Percentiles rank a stretch among this genome's conserved stretches.
phyloP scores from a whole-genome alignment of 164 flowering plant species.

The Litsea cubeba region DNA sequence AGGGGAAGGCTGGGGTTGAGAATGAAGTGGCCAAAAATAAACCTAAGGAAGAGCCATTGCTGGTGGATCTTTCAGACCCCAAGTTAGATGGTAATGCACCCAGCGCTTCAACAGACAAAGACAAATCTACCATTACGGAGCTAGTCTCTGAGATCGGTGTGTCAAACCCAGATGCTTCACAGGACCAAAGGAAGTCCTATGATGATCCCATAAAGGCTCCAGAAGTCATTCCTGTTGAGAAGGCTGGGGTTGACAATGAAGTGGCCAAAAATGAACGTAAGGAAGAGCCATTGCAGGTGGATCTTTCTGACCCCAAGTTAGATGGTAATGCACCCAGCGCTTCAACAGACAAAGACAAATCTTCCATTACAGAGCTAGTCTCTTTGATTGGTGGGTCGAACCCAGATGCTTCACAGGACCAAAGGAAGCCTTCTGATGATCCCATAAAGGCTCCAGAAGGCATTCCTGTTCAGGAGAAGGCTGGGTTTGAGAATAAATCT shows the following conservation, averaged over 20 bases:
- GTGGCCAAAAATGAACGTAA: not conserved
- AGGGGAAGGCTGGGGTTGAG: conserved; percentile 9
- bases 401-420: not conserved
- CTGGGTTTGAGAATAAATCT: not conserved
- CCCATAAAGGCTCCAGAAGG: conserved; percentile 5
- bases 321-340: conserved; percentile 20
- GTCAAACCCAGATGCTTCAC: not conserved
- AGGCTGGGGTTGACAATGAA: conserved; percentile 13
- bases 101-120: conserved; percentile 11
- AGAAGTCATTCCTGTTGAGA: conserved; percentile 8
- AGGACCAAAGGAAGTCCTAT: not conserved
- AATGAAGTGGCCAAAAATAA: conserved; percentile 3
- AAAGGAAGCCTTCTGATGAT: not conserved
- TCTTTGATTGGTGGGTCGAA: conserved; percentile 4
- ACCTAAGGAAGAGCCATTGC: conserved; percentile 27
- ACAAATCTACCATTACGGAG: conserved; percentile 10
- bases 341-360: conserved; percentile 4
- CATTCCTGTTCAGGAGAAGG: conserved; percentile 4
- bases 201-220: not conserved
- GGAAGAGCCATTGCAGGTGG: conserved; percentile 37
- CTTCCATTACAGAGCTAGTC: conserved; percentile 14
- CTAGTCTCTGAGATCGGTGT: conserved; percentile 12
- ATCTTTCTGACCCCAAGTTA: conserved; percentile 32
- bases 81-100: conserved; percentile 18
- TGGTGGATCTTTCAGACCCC: conserved; percentile 40